These are phyloP conservation scores for Pleurotus tuber-regium DNA, from an alignment of 768 basidiomycete genomes.

Conservation along the genomic window DNA sequence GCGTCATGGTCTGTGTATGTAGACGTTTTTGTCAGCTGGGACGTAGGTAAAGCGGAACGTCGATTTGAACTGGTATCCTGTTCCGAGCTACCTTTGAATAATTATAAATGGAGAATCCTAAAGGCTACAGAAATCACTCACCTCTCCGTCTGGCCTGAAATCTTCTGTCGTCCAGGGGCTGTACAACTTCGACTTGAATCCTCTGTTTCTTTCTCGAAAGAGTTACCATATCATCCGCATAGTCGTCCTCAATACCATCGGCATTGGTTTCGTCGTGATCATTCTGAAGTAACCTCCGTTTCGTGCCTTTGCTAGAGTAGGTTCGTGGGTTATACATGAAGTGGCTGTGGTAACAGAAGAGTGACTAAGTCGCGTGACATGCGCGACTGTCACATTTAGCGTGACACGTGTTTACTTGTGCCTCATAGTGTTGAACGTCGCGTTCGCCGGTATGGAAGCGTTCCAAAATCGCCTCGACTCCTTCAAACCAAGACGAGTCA, in stretches of 20 bases:
- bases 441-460: slow-evolving; percentile 43
- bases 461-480: slow-evolving; percentile 62
- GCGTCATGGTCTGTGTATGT: no score
- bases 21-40: no score
- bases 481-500: slow-evolving; percentile 66
- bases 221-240: background rate
- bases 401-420: slow-evolving; percentile 18
- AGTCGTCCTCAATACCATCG: no score
- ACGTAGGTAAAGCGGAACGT: no score
- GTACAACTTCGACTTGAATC: background rate
- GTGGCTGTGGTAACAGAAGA: slow-evolving; percentile 10
- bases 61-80: no score
- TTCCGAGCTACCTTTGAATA: no score
- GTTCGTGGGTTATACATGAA: slow-evolving; percentile 29
- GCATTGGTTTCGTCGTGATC: background rate
- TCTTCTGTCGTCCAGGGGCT: background rate
- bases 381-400: slow-evolving; percentile 15
- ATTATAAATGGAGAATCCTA: no score
- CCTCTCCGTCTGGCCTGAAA: no score
- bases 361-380: slow-evolving; percentile 32
- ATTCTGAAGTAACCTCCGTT: background rate
- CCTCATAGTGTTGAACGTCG: slow-evolving; percentile 16
- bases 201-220: slow-evolving; percentile 12
- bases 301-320: slow-evolving; percentile 24
- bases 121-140: no score